A percentile compares a stretch with the other conserved stretches of the same genome.
Conservation (phyloP, 768 basidiomycete genomes). For the Podaxis sp. region DNA sequence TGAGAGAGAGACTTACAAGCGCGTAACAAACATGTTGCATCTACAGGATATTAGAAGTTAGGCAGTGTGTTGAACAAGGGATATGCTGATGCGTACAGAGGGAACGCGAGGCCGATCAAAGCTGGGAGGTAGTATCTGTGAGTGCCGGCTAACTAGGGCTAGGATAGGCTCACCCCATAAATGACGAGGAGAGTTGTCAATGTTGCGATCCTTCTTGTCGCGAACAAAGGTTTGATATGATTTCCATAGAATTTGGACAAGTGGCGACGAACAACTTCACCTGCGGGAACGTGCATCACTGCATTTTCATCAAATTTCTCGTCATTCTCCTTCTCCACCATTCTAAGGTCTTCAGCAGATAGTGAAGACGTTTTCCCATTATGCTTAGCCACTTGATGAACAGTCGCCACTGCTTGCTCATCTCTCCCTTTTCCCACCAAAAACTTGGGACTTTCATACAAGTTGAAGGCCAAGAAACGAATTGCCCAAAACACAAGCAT, state of each 20-base stretch:
- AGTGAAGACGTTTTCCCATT: constrained; percentile 53
- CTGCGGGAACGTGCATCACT: constrained; percentile 13
- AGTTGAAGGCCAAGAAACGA: constrained; percentile 54
- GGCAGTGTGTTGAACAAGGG: neutral
- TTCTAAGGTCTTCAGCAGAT: constrained; percentile 49
- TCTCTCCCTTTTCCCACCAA: constrained; percentile 71
- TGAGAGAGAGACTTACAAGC: constrained; percentile 23
- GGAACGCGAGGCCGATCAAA: constrained; percentile 67
- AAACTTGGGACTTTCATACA: constrained; percentile 76
- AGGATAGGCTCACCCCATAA: constrained; percentile 35
- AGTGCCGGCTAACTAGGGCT: neutral
- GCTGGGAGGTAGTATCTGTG: constrained; percentile 34
- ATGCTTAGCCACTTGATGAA: constrained; percentile 60
- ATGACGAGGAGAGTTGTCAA: constrained; percentile 64
- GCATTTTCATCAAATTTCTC: neutral
- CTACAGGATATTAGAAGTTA: constrained; percentile 15
- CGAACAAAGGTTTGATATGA: constrained; percentile 63
- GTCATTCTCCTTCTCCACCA: constrained; percentile 1
- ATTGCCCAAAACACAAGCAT: constrained; percentile 60
- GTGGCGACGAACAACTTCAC: constrained; percentile 29
- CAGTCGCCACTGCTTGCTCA: constrained; percentile 55
- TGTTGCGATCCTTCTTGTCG: constrained; percentile 60
- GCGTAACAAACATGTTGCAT: constrained; percentile 31
- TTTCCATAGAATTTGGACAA: constrained; percentile 31
- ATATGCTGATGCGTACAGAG: constrained; percentile 43